Base-by-base conservation (phyloP, 2,329 filamentous ascomycete genomes). In the Fusarium nematophilum region DNA sequence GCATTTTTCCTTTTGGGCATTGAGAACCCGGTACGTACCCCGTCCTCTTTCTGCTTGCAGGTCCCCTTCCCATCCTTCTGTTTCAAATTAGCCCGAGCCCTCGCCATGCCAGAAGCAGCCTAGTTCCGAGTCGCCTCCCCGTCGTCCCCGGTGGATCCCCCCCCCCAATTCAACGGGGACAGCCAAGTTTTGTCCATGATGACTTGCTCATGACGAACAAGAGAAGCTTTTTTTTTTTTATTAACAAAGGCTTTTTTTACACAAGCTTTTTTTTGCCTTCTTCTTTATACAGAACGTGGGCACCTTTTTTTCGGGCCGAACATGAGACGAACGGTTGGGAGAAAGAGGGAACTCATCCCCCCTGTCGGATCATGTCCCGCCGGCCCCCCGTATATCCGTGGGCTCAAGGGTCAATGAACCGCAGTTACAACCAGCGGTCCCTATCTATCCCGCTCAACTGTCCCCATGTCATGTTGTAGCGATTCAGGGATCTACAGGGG, bases 61-160 rank as follows among this genome's bases (percentile, higher is more conserved):
- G 42, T 33, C 53, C 49, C 38, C 44, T 44, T 53, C 62, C 43
- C n/a, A n/a, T n/a, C n/a, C n/a, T n/a, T 54, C 46, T 67, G 70
- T 72, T 71, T 72, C 70, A 67, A 64, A 65, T 66, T 67, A 66
- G 64, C 53, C 52, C 60, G 51, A 57, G 51, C 45, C 46, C 30
- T 55, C 42, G 37, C 66, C 56, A 66, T 45, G n/a, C 64, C 57
- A 25, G 27, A 58, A 47, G 14, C 4, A 47, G 64, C 37, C 46
- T 67, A 62, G 59, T 33, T 30, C 51, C 31, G 25, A 55, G 53
- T 56, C 40, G 36, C 45, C 50, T 49, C 56, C 56, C 56, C 51
- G 48, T 55, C 33, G 52, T 51, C 43, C 40, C 45, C 47, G 52
- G 52, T 57, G 54, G 57, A 59, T 36, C 44, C 44, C 31, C 31